Conservation (phyloP, 2,329 filamentous ascomycete genomes). For the Colletotrichum sp. region DNA sequence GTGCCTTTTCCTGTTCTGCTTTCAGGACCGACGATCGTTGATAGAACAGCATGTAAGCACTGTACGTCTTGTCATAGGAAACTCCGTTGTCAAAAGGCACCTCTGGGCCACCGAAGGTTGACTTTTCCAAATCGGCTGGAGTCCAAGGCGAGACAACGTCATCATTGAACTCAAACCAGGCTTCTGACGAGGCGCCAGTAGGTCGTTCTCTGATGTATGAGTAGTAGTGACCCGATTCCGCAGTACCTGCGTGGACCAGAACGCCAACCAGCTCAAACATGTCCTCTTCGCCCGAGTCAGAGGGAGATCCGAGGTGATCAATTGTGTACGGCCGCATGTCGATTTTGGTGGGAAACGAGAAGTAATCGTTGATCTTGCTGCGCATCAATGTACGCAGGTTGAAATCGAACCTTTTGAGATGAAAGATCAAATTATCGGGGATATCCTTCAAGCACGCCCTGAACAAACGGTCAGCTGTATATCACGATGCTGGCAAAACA, state of each 20-base stretch:
- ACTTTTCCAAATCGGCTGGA: constrained; percentile 70
- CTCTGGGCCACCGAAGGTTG: constrained; percentile 80
- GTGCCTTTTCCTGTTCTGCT: constrained; percentile 53
- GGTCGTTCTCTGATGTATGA: constrained; percentile 89
- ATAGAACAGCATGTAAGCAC: constrained; percentile 98
- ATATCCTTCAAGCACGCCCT: constrained; percentile 91
- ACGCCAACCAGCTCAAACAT: constrained; percentile 94
- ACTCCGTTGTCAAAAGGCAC: constrained; percentile 51
- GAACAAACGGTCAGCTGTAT: constrained; percentile 1
- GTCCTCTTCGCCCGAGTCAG: constrained; percentile 65
- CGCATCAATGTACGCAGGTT: constrained; percentile 78
- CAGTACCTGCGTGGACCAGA: constrained; percentile 89
- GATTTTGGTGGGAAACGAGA: constrained; percentile 82
- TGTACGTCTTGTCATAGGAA: constrained; percentile 73
- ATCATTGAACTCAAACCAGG: constrained; percentile 96
- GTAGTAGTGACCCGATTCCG: constrained; percentile 96
- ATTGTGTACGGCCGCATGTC: constrained; percentile 91
- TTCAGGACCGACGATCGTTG: constrained; percentile 75
- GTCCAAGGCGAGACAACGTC: constrained; percentile 81
- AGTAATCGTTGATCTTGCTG: constrained; percentile 95
- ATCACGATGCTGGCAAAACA: not conserved
- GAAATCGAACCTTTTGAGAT: constrained; percentile 88
- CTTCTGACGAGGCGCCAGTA: constrained; percentile 46
- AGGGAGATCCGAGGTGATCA: constrained; percentile 75
- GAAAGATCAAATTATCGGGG: constrained; percentile 93